These are phyloP conservation scores for Dactylellina haptotyla DNA, from an alignment of 2,329 filamentous ascomycete genomes.

Conservation along the genomic window DNA sequence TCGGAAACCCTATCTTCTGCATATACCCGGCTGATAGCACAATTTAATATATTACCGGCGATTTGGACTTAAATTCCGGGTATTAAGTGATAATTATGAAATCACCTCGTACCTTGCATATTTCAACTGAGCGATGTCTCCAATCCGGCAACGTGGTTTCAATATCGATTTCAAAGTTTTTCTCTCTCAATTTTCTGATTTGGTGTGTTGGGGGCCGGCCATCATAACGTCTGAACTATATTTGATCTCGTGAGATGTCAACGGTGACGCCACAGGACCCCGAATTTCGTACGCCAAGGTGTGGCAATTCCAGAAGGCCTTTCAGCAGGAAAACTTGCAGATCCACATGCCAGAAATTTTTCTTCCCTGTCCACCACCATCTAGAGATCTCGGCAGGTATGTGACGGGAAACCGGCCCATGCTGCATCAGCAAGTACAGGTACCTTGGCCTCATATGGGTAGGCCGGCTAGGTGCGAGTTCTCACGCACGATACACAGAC, in stretches of 20 bases:
- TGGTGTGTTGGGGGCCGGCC: too few relatives aligned
- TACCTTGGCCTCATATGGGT: conserved; percentile 11
- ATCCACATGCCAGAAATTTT: conserved; percentile 47
- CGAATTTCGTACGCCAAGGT: conserved; percentile 42
- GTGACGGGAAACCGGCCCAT: conserved; percentile 50
- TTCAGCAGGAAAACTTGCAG: conserved; percentile 30
- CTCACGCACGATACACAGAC: neutral
- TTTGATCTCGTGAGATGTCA: neutral
- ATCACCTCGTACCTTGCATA: conserved; percentile 12
- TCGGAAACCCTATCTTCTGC: too few relatives aligned
- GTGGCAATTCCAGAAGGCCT: conserved; percentile 35
- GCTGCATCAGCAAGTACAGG: conserved; percentile 38
- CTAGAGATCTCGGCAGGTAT: conserved; percentile 45
- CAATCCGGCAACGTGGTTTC: neutral
- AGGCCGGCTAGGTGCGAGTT: conserved; percentile 24
- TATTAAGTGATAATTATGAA: neutral
- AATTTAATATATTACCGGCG: neutral
- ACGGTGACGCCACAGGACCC: conserved; percentile 19
- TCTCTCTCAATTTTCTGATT: too few relatives aligned
- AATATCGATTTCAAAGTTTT: neutral
- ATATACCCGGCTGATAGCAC: neutral
- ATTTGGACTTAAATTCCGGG: neutral
- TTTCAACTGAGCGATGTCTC: neutral
- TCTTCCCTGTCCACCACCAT: neutral
- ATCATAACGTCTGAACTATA: neutral